Evolutionary conservation across 1,139 yeast species (phyloP), one percentile per base, ranked within the genome.

Genomic region (Debaryomyces subglobosus): DNA sequence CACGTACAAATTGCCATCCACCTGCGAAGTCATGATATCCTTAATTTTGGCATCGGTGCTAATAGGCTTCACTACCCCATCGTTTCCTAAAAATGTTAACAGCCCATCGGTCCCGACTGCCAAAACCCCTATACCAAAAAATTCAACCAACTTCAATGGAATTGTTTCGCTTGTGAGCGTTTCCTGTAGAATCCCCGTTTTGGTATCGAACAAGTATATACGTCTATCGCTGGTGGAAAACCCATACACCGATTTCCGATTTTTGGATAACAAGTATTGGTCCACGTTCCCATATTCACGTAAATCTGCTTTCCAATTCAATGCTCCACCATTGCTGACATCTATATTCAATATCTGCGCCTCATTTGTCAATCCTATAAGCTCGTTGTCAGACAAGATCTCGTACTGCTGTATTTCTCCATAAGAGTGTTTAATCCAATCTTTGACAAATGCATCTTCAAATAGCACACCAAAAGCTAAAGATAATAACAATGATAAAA

Each of bases 361-460:
- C 6, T 48, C 40, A 20, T 52, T 50, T n/a, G 72, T 63, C 9
- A 63, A 54, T 2, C 68, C 78, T 33, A 72, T 51, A 35, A 70
- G 50, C 13, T 59, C 52, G 16, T 56, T 57, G 32, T 53, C 54
- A 39, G 56, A 57, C 29, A 60, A 35, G n/a, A 63, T 48, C 8
- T 56, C 55, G 34, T 52, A 53, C 13, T 47, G 44, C 20, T 42
- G 44, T 35, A 63, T 45, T 2, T 52, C 50, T 16, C 63, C 61
- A 37, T 59, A 51, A 42, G 55, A 55, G 46, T 66, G 63, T 32
- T 59, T 61, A 43, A 69, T 53, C 58, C 68, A 65, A 52, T 74
- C 77, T 51, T 63, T 65, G 15, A 63, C 63, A 55, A 73, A 72
- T 5, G 79, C 78, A 48, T 71, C 71, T 36, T 72, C 74, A 9